phyloP scores from a whole-genome alignment of 1,284 basidiomycete species.

The Microstroma glucosiphilum region DNA sequence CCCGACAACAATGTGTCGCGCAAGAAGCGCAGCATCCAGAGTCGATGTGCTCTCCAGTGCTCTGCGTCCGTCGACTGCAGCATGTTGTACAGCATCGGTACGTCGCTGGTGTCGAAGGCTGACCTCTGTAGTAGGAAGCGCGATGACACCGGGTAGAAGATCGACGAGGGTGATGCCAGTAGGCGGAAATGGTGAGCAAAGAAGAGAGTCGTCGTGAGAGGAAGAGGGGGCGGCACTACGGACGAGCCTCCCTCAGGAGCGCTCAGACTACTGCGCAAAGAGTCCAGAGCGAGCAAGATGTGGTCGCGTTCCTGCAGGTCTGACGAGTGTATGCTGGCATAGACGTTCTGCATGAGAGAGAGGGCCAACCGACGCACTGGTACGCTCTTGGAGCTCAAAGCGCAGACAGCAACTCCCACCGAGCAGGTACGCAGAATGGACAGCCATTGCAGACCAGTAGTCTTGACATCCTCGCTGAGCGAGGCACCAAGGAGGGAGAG shows the following conservation, averaged over 20 bases:
- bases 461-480: constrained; percentile 55
- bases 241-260: constrained; percentile 16
- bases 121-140: constrained; percentile 78
- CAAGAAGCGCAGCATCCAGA: constrained; percentile 80
- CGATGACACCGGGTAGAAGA: constrained; percentile 71
- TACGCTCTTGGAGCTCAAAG: constrained; percentile 64
- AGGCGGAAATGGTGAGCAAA: constrained; percentile 71
- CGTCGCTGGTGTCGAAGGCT: constrained; percentile 65
- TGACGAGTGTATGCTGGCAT: constrained; percentile 54
- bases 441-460: constrained; percentile 70
- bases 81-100: constrained; percentile 78
- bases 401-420: constrained; percentile 67
- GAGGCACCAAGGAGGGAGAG: constrained; percentile 65
- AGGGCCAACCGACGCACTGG: constrained; percentile 58
- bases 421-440: constrained; percentile 75
- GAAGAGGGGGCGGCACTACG: constrained; percentile 53
- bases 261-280: constrained; percentile 54
- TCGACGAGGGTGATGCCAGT: constrained; percentile 70
- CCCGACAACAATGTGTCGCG: constrained; percentile 68
- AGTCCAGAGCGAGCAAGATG: constrained; percentile 66
- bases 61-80: constrained; percentile 67
- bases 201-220: constrained; percentile 72
- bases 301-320: constrained; percentile 76
- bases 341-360: constrained; percentile 53
- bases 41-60: constrained; percentile 70